These are phyloP conservation scores for Alternaria viburni DNA, from an alignment of 2,329 filamentous ascomycete genomes.

Conservation along the genomic window DNA sequence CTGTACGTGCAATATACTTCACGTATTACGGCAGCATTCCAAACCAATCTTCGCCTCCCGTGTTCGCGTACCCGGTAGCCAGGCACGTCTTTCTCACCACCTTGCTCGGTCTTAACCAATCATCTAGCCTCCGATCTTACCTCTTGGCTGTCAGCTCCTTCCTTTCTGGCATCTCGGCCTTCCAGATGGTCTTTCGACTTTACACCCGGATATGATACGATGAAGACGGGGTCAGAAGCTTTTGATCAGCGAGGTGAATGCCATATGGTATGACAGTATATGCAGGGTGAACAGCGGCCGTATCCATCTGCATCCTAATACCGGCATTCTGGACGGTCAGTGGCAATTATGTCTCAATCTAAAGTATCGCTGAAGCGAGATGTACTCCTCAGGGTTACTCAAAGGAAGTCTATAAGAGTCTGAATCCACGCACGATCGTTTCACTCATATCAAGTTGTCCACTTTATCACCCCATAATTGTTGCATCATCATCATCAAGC, in stretches of 20 bases:
- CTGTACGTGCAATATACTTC: conserved; percentile 33
- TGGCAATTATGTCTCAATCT: conserved; percentile 2
- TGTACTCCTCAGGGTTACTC: not conserved
- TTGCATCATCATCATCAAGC: not conserved
- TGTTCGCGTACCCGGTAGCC: conserved; percentile 16
- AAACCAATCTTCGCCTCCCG: conserved; percentile 16
- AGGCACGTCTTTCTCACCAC: conserved; percentile 11
- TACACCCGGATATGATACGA: conserved; percentile 1
- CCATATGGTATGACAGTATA: conserved; percentile 5
- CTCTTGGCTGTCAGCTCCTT: conserved; percentile 31
- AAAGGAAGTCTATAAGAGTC: not conserved
- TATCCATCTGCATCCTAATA: conserved; percentile 26
- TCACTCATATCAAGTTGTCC: not conserved
- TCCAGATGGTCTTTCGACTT: not conserved
- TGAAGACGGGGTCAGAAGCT: conserved; percentile 12
- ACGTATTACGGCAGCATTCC: conserved; percentile 21
- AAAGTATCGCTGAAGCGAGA: conserved; percentile 1
- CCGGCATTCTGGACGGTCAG: not conserved
- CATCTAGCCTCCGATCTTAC: conserved; percentile 2
- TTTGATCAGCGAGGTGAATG: not conserved
- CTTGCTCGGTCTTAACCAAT: conserved; percentile 21
- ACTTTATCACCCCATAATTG: not conserved
- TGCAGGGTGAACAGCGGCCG: conserved; percentile 7
- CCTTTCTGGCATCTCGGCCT: not conserved
- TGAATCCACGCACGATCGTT: not conserved